Evolutionary conservation across 78 protist genomes (phyloP).

Genomic region (Dictyostelium intermedium): DNA sequence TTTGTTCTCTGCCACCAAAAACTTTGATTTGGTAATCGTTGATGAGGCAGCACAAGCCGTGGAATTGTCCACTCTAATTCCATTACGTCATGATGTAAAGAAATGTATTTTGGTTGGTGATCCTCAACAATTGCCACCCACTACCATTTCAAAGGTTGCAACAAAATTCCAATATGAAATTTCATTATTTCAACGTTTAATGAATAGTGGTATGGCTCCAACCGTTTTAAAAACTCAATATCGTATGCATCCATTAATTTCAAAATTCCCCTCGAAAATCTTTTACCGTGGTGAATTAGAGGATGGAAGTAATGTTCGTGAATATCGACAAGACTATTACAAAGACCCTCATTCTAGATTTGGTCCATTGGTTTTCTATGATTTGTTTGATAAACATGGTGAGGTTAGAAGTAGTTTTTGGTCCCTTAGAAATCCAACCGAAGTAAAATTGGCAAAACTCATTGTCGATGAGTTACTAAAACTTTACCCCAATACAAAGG

Average conservation of each 20-base stretch:
- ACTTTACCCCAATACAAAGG: background rate
- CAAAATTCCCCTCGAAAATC: conserved; percentile 82
- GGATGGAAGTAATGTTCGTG: conserved; percentile 48
- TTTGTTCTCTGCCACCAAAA: background rate
- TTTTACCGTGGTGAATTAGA: conserved; percentile 83
- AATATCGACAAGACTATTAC: background rate
- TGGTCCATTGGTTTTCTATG: conserved; percentile 65
- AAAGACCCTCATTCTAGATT: conserved; percentile 4
- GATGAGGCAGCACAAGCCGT: conserved; percentile 94
- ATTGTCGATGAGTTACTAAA: background rate
- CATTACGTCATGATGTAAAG: conserved; percentile 52
- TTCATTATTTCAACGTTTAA: conserved; percentile 74
- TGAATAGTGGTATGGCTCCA: background rate
- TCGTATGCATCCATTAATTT: conserved; percentile 93
- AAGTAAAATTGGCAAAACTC: conserved; percentile 18
- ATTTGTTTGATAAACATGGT: background rate
- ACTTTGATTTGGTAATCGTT: conserved; percentile 83
- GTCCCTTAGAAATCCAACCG: conserved; percentile 20
- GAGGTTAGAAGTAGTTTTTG: background rate
- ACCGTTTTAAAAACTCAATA: conserved; percentile 83
- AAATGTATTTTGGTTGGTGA: conserved; percentile 92
- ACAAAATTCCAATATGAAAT: conserved; percentile 41
- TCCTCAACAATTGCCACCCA: conserved; percentile 91
- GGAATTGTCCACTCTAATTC: conserved; percentile 84
- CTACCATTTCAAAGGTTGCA: conserved; percentile 56